These are phyloP conservation scores for Dothidotthia symphoricarpi DNA, from an alignment of 2,329 filamentous ascomycete species.

Conservation along the genomic window DNA sequence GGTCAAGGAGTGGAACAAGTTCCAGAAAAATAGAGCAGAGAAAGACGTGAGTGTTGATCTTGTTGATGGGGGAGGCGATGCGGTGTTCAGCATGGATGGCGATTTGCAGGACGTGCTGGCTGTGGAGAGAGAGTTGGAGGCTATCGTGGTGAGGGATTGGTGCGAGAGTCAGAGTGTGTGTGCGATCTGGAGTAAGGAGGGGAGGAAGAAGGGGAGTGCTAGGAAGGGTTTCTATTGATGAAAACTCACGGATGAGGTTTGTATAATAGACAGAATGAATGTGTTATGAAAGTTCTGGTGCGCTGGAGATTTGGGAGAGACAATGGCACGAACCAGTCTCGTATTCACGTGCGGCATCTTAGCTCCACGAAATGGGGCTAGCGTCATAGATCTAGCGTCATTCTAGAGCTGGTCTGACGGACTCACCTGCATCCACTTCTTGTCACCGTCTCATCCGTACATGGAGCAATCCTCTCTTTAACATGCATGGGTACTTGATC, in stretches of 20 bases:
- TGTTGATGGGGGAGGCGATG: not conserved
- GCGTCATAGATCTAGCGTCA: too few relatives aligned
- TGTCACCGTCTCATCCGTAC: too few relatives aligned
- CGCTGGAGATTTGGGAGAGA: too few relatives aligned
- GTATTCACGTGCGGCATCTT: not conserved
- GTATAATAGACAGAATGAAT: too few relatives aligned
- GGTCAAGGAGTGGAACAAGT: slow-evolving; percentile 30
- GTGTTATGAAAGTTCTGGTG: too few relatives aligned
- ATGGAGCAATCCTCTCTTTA: too few relatives aligned
- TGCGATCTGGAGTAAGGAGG: slow-evolving; percentile 66
- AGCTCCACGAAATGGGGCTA: too few relatives aligned
- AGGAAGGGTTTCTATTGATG: slow-evolving; percentile 23
- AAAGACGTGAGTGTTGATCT: too few relatives aligned
- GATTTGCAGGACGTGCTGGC: slow-evolving; percentile 19
- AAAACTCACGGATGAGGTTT: not conserved
- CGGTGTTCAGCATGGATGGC: slow-evolving; percentile 9
- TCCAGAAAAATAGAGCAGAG: slow-evolving; percentile 7
- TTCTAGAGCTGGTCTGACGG: too few relatives aligned
- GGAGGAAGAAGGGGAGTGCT: slow-evolving; percentile 27
- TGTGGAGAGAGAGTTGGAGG: slow-evolving; percentile 31
- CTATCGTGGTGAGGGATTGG: slow-evolving; percentile 75
- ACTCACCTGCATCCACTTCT: too few relatives aligned
- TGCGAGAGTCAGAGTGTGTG: slow-evolving; percentile 85
- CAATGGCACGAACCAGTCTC: too few relatives aligned
- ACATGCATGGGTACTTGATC: too few relatives aligned